Evolutionary conservation across 1,139 yeast species (phyloP), one percentile per base, ranked within the genome.

Genomic region (Pichia sp.): DNA sequence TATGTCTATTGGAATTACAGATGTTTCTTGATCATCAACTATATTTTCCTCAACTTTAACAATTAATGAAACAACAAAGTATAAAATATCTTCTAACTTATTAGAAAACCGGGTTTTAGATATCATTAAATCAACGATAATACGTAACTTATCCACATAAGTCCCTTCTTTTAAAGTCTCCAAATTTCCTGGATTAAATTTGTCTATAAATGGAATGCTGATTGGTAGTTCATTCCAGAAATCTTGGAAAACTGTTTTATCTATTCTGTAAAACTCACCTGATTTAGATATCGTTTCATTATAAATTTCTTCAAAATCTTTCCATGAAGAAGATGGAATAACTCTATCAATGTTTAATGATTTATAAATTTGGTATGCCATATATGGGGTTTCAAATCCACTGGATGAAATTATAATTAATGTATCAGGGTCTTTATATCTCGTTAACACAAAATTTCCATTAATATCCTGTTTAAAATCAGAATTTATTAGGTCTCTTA

Each of bases 81-180:
- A 23, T 4, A 48, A 27, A 6, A 46, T 31, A 28, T 42, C 45
- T 31, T 48, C 51, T 7, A 48, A 16, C 16, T 22, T 32, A 25
- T 32, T 33, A 4, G 20, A 28, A 12, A 48, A 46, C 30, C 40
- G 43, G 3, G 51, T 48, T 31, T 41, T 34, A 5, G 27, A 25
- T 4, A 46, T 35, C 41, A 50, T 32, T 22, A 50, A 24, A 40
- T 50, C 51, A 11, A 40, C 24, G 3, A 48, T 11, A 22, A 50
- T 42, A 11, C 49, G 40, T 11, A 50, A 40, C 45, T 48, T 50
- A 37, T 50, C 52, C 41, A 44, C 43, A 46, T 48, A 50, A 32
- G 42, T 38, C 22, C 39, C 51, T 7, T 32, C 30, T 24, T 37
- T 39, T 6, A 50, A 30, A 23, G 20, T 33, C 8, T 41, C 40